A percentile compares a stretch with the other conserved stretches of the same genome.
Evolutionary conservation across 2,329 filamentous ascomycete species (phyloP).

Genomic region (Nigrospora osmanthi): DNA sequence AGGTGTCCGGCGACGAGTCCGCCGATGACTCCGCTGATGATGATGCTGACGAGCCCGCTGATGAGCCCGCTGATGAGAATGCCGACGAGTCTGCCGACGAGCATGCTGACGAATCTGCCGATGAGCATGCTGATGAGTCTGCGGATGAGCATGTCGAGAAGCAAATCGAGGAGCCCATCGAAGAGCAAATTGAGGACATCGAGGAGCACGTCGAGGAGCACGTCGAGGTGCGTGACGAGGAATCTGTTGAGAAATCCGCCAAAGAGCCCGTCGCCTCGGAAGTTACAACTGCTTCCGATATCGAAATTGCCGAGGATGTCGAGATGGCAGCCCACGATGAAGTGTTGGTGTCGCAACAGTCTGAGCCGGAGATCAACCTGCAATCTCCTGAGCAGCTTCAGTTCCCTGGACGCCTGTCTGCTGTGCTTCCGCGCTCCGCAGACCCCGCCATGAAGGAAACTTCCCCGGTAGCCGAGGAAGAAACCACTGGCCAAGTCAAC

Average conservation of each 20-base stretch:
- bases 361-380: constrained; percentile 20
- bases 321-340: too few relatives aligned
- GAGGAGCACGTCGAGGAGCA: background rate
- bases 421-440: constrained; percentile 33
- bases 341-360: constrained; percentile 7
- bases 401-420: constrained; percentile 38
- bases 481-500: background rate
- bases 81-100: background rate
- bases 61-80: constrained; percentile 6
- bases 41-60: constrained; percentile 2
- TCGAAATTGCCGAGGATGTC: background rate
- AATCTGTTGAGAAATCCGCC: background rate
- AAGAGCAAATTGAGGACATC: background rate
- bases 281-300: background rate
- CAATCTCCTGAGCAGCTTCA: constrained; percentile 25
- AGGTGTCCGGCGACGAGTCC: too few relatives aligned
- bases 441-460: constrained; percentile 29
- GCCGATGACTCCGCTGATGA: too few relatives aligned
- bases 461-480: constrained; percentile 9
- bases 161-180: background rate
- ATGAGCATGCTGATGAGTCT: too few relatives aligned
- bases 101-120: too few relatives aligned
- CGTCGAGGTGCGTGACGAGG: background rate
- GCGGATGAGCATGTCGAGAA: too few relatives aligned
- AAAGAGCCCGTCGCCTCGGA: background rate